A percentile compares a stretch with the other conserved stretches of the same genome.
Evolutionary conservation across 768 basidiomycete genomes (phyloP).

Genomic region (Rhizopogon sp.): DNA sequence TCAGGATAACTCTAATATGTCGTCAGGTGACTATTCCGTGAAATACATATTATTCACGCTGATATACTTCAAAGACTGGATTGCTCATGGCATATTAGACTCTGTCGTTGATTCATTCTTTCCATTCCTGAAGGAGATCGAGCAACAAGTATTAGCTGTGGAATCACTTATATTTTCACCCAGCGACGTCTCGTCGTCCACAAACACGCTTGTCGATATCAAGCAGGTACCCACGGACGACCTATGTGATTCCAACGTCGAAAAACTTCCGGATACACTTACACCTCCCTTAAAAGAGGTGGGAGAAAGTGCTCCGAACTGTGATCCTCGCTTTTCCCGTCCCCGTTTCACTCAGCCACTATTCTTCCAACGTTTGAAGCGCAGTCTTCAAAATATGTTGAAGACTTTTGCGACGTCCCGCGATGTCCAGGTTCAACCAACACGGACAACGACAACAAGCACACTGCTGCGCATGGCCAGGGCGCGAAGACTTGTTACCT

Average conservation of each 20-base stretch:
- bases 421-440: conserved; percentile 14
- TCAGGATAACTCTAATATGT: conserved; percentile 59
- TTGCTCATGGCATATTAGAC: conserved; percentile 88
- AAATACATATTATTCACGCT: neutral
- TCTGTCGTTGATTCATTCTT: conserved; percentile 94
- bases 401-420: neutral
- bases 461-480: conserved; percentile 77
- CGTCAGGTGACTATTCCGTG: conserved; percentile 50
- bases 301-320: neutral
- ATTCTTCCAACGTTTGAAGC: conserved; percentile 31
- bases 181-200: conserved; percentile 1
- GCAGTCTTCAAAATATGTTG: conserved; percentile 19
- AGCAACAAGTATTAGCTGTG: conserved; percentile 72
- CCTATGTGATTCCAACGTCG: neutral
- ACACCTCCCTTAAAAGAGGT: neutral
- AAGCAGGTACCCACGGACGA: neutral
- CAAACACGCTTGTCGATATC: neutral
- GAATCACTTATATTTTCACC: conserved; percentile 61
- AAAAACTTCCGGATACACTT: conserved; percentile 1
- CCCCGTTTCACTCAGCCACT: conserved; percentile 19
- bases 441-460: conserved; percentile 35
- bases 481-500: conserved; percentile 73
- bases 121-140: conserved; percentile 76
- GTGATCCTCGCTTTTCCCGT: conserved; percentile 16
- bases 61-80: conserved; percentile 61